Evolutionary conservation across 768 basidiomycete species (phyloP).

Genomic region (Thelephora aurantiotincta): DNA sequence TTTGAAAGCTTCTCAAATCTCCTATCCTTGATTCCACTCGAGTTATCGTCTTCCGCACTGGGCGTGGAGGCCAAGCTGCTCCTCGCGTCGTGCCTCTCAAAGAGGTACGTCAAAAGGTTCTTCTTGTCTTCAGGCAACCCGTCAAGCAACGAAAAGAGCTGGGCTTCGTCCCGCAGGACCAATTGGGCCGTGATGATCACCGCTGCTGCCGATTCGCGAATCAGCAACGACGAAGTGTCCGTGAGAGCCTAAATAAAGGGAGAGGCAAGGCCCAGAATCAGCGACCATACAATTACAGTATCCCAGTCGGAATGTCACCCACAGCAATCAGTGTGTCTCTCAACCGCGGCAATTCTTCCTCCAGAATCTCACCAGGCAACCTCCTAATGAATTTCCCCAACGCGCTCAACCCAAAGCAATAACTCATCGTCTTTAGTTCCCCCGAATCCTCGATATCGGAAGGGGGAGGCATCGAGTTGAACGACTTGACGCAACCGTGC

Average conservation of each 20-base stretch:
- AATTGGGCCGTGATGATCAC: slow-evolving; percentile 76
- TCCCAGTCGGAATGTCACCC: slow-evolving; percentile 10
- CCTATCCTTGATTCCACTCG: background rate
- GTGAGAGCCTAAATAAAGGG: slow-evolving; percentile 41
- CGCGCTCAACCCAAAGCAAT: slow-evolving; percentile 75
- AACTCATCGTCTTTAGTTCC: slow-evolving; percentile 48
- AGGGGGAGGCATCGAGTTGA: slow-evolving; percentile 38
- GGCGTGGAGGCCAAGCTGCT: slow-evolving; percentile 17
- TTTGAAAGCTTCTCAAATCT: slow-evolving; percentile 60
- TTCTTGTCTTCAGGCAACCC: slow-evolving; percentile 84
- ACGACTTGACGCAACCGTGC: slow-evolving; percentile 56
- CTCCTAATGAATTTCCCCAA: slow-evolving; percentile 73
- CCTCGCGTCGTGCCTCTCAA: slow-evolving; percentile 74
- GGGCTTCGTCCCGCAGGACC: slow-evolving; percentile 70
- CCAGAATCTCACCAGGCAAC: slow-evolving; percentile 70
- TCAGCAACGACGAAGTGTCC: slow-evolving; percentile 54
- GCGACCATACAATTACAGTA: background rate
- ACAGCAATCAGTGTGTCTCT: slow-evolving; percentile 59
- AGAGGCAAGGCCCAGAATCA: background rate
- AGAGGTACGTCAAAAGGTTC: slow-evolving; percentile 78
- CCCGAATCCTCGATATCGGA: slow-evolving; percentile 20
- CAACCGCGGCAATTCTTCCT: slow-evolving; percentile 75
- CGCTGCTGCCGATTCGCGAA: slow-evolving; percentile 74
- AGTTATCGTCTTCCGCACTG: background rate
- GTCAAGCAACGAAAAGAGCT: slow-evolving; percentile 68